A percentile compares a stretch with the other conserved stretches of the same genome.
phyloP scores from a whole-genome alignment of 495 filamentous ascomycete species.

The Physcia stellaris region DNA sequence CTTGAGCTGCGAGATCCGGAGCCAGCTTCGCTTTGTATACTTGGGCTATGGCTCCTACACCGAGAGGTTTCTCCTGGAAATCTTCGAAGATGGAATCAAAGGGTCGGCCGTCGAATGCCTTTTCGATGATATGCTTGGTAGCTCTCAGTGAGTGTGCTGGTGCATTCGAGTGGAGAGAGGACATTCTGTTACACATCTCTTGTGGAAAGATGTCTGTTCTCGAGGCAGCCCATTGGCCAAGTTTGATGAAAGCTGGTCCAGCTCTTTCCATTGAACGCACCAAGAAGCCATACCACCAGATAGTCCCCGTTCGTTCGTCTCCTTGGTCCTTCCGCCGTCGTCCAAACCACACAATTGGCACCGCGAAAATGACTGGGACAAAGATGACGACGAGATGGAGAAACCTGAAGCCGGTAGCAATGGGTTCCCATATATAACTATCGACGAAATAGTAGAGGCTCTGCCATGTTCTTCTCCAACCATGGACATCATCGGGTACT shows the following conservation, averaged over 20 bases:
- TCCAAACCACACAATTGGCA: slow-evolving; percentile 75
- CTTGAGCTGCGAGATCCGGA: slow-evolving; percentile 52
- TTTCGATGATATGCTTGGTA: slow-evolving; percentile 64
- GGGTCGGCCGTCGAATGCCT: slow-evolving; percentile 63
- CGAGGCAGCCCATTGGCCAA: slow-evolving; percentile 98
- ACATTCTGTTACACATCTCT: slow-evolving; percentile 87
- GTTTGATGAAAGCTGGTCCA: slow-evolving; percentile 97
- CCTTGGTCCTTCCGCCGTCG: slow-evolving; percentile 39
- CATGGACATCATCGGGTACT: slow-evolving; percentile 44
- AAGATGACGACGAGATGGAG: slow-evolving; percentile 79
- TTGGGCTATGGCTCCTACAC: slow-evolving; percentile 94
- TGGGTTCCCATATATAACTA: slow-evolving; percentile 65
- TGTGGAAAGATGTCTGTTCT: slow-evolving; percentile 95
- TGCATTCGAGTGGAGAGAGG: slow-evolving; percentile 84
- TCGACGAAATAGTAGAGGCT: slow-evolving; percentile 50
- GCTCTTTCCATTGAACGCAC: slow-evolving; percentile 85
- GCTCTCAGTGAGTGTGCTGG: slow-evolving; percentile 75
- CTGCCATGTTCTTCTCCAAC: slow-evolving; percentile 37
- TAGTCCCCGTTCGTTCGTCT: slow-evolving; percentile 59
- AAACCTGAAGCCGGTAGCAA: slow-evolving; percentile 78
- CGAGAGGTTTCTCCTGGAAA: slow-evolving; percentile 80
- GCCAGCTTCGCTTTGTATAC: slow-evolving; percentile 94
- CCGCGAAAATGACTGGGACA: slow-evolving; percentile 67
- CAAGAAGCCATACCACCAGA: slow-evolving; percentile 93
- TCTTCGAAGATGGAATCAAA: slow-evolving; percentile 96